These are phyloP conservation scores for Groenewaldozyma salmanticensis DNA, from an alignment of 805 yeast genomes.

Conservation along the genomic window DNA sequence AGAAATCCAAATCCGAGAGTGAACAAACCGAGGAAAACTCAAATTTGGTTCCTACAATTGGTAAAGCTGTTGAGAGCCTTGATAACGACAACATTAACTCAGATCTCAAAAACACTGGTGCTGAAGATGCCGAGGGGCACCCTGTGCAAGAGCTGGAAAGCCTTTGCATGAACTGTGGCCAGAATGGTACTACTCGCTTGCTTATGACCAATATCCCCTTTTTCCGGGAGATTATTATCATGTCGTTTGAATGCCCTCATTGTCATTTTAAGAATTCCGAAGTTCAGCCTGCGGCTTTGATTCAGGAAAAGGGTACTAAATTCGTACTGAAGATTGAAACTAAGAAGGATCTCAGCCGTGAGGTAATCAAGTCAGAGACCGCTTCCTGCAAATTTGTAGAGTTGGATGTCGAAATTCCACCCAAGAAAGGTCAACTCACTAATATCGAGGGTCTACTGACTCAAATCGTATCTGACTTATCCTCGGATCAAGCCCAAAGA, in stretches of 20 bases:
- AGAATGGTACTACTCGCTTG: slow-evolving; percentile 75
- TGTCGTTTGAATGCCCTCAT: slow-evolving; percentile 95
- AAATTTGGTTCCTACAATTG: slow-evolving; percentile 29
- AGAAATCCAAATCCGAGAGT: slow-evolving; percentile 1
- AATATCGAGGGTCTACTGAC: slow-evolving; percentile 81
- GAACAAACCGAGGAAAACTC: background rate
- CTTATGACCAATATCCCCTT: slow-evolving; percentile 83
- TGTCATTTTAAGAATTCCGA: slow-evolving; percentile 88
- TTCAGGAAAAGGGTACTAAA: slow-evolving; percentile 79
- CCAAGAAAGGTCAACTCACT: slow-evolving; percentile 87
- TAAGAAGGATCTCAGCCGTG: slow-evolving; percentile 72
- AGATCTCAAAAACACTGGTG: slow-evolving; percentile 55
- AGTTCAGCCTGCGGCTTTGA: slow-evolving; percentile 89
- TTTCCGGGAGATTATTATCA: slow-evolving; percentile 80
- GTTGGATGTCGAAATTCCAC: slow-evolving; percentile 88
- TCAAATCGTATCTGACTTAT: slow-evolving; percentile 77
- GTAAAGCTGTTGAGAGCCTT: slow-evolving; percentile 45
- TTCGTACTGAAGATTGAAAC: slow-evolving; percentile 60
- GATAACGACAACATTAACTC: slow-evolving; percentile 20
- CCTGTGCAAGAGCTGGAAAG: slow-evolving; percentile 95
- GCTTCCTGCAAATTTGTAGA: slow-evolving; percentile 74
- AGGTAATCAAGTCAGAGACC: slow-evolving; percentile 83
- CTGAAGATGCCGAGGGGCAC: slow-evolving; percentile 75
- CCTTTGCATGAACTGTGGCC: slow-evolving; percentile 89
- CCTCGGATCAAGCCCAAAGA: slow-evolving; percentile 73